Conservation (phyloP, 2,329 filamentous ascomycete species). For the Fusarium ambrosium region DNA sequence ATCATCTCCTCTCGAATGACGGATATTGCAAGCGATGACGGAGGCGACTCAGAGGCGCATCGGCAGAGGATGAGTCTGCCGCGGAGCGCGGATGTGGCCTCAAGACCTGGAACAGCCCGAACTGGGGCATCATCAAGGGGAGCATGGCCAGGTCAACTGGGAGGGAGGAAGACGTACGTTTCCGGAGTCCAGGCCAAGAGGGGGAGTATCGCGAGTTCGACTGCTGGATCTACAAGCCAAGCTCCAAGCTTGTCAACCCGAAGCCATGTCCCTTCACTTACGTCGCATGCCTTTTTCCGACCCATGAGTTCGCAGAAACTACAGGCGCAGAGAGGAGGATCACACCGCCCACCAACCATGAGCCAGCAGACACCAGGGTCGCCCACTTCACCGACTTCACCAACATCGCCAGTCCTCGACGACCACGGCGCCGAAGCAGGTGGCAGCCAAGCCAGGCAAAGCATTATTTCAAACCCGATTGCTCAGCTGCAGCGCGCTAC, state of each 20-base stretch:
- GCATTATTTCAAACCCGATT: slow-evolving; percentile 67
- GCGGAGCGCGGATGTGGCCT: slow-evolving; percentile 59
- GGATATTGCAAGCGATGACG: slow-evolving; percentile 71
- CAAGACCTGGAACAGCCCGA: slow-evolving; percentile 67
- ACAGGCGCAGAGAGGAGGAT: slow-evolving; percentile 85
- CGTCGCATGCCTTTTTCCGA: slow-evolving; percentile 91
- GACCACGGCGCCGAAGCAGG: slow-evolving; percentile 59
- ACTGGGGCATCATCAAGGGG: slow-evolving; percentile 59
- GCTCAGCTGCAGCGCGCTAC: slow-evolving; percentile 49
- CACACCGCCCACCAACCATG: slow-evolving; percentile 59
- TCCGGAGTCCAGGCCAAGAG: slow-evolving; percentile 61
- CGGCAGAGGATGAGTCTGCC: slow-evolving; percentile 46
- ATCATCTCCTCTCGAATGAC: slow-evolving; percentile 82
- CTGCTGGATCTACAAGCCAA: slow-evolving; percentile 66
- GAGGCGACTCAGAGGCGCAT: slow-evolving; percentile 57
- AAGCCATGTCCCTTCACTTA: slow-evolving; percentile 90
- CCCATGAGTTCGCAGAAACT: slow-evolving; percentile 97
- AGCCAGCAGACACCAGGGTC: slow-evolving; percentile 50
- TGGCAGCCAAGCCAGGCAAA: slow-evolving; percentile 64
- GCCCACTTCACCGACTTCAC: slow-evolving; percentile 35
- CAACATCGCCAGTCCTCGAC: slow-evolving; percentile 50
- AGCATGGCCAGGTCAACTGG: slow-evolving; percentile 68
- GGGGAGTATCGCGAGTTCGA: slow-evolving; percentile 58
- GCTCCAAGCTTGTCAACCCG: slow-evolving; percentile 75
- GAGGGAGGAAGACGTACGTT: slow-evolving; percentile 63